These are phyloP conservation scores for Austroboletus rostrupii DNA, from an alignment of 1,284 basidiomycete species.

Conservation along the genomic window DNA sequence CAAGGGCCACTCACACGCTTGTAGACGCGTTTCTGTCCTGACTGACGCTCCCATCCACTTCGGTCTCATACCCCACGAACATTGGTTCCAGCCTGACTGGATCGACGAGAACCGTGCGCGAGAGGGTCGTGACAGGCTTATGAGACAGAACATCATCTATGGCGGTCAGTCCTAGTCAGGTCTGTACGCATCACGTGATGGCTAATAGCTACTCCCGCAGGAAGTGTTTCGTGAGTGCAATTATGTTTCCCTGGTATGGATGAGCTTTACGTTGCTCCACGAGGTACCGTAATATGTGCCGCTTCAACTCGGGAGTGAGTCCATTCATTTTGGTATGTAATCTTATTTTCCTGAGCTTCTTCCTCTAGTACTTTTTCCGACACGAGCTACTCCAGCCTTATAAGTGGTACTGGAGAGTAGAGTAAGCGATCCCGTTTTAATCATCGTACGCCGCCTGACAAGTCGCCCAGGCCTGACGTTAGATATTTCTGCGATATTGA, in stretches of 20 bases:
- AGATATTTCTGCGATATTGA: slow-evolving; percentile 74
- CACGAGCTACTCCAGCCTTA: slow-evolving; percentile 70
- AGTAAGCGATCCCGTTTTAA: slow-evolving; percentile 32
- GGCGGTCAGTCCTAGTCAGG: slow-evolving; percentile 56
- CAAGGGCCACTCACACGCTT: slow-evolving; percentile 9
- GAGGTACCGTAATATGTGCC: slow-evolving; percentile 76
- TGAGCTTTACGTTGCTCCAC: slow-evolving; percentile 2
- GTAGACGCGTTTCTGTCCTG: slow-evolving; percentile 54
- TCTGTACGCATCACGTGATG: background rate
- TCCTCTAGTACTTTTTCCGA: slow-evolving; percentile 66
- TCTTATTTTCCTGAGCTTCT: slow-evolving; percentile 5
- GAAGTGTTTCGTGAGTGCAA: slow-evolving; percentile 48
- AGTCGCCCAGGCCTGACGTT: slow-evolving; percentile 54
- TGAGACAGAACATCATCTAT: slow-evolving; percentile 64
- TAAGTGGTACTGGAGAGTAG: slow-evolving; percentile 85
- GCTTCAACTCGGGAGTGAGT: slow-evolving; percentile 80
- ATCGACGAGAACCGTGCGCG: slow-evolving; percentile 70
- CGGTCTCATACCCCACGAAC: slow-evolving; percentile 65
- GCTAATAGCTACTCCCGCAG: slow-evolving; percentile 27
- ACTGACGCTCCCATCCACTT: slow-evolving; percentile 58
- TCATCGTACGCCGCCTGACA: slow-evolving; percentile 2
- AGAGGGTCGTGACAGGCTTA: slow-evolving; percentile 59
- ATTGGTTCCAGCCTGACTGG: slow-evolving; percentile 83
- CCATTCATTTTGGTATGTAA: background rate
- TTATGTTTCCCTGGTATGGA: background rate